phyloP scores from a whole-genome alignment of 176 grass and related monocot genomes.

The Aegilops sharonensis region DNA sequence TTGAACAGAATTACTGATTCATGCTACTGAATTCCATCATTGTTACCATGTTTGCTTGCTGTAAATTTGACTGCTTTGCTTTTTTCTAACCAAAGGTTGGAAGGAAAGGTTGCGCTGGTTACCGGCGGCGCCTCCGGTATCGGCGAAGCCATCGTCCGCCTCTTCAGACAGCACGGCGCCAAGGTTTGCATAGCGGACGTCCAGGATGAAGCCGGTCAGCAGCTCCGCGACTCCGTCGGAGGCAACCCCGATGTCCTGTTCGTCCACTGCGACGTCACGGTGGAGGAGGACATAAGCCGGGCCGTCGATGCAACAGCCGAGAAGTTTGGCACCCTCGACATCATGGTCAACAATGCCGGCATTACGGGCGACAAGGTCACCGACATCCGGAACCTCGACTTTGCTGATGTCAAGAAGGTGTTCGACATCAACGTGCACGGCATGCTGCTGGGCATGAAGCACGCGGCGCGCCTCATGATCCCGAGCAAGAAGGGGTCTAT shows the following conservation, averaged over 20 bases:
- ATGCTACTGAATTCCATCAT: neutral
- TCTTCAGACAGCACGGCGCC: slow-evolving; percentile 80
- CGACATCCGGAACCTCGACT: slow-evolving; percentile 57
- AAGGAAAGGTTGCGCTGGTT: slow-evolving; percentile 79
- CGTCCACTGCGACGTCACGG: slow-evolving; percentile 69
- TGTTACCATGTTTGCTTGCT: neutral
- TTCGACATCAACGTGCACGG: slow-evolving; percentile 74
- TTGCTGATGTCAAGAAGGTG: slow-evolving; percentile 53
- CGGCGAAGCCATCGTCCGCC: slow-evolving; percentile 70
- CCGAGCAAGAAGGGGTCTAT: slow-evolving; percentile 59
- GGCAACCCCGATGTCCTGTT: slow-evolving; percentile 35
- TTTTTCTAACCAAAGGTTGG: slow-evolving; percentile 43
- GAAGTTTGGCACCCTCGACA: slow-evolving; percentile 70
- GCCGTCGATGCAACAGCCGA: slow-evolving; percentile 43
- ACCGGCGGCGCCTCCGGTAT: slow-evolving; percentile 78
- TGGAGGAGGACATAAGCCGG: slow-evolving; percentile 58
- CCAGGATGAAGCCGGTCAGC: slow-evolving; percentile 53
- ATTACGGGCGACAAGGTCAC: slow-evolving; percentile 52
- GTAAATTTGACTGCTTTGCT: neutral
- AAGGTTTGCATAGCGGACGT: slow-evolving; percentile 82
- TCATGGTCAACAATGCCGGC: slow-evolving; percentile 92
- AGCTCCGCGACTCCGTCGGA: slow-evolving; percentile 55
- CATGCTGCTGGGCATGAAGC: slow-evolving; percentile 85
- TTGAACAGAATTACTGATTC: neutral
- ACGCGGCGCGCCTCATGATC: slow-evolving; percentile 79